These are phyloP conservation scores for Pogostemon cablin DNA, from an alignment of 257 asterid genomes.

Conservation along the genomic window DNA sequence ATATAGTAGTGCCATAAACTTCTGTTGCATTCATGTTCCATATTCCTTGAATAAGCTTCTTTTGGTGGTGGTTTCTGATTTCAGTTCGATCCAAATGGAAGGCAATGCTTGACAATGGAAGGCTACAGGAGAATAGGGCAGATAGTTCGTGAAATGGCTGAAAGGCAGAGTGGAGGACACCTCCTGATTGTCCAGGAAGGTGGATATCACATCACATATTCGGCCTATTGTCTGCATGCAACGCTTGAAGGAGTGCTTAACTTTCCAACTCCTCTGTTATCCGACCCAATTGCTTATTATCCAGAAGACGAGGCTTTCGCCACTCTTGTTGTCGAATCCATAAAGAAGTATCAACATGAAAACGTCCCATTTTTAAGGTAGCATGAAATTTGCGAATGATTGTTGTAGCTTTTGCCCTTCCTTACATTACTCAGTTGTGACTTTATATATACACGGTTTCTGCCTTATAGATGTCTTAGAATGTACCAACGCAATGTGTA, in stretches of 20 bases:
- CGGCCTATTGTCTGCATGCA: conserved; percentile 90
- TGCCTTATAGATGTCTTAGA: too few relatives aligned
- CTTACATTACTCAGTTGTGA: not conserved
- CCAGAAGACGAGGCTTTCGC: conserved; percentile 75
- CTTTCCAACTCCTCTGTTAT: conserved; percentile 53
- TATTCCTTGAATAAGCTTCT: conserved; percentile 5
- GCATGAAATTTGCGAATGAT: not conserved
- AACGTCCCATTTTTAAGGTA: conserved; percentile 52
- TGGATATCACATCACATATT: conserved; percentile 87
- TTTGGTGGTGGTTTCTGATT: not conserved
- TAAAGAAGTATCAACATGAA: conserved; percentile 51
- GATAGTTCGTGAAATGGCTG: conserved; percentile 56
- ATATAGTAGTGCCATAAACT: not conserved
- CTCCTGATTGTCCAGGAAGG: conserved; percentile 92
- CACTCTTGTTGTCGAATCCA: conserved; percentile 48
- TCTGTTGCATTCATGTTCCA: not conserved
- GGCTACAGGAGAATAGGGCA: conserved; percentile 78
- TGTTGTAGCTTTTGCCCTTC: not conserved
- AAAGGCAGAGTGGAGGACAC: conserved; percentile 58
- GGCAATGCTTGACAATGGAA: conserved; percentile 94
- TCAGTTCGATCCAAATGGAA: conserved; percentile 98
- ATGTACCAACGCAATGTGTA: too few relatives aligned
- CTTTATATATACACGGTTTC: not conserved
- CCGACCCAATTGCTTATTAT: conserved; percentile 81
- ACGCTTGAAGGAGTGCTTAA: conserved; percentile 83